Evolutionary conservation across 179 eudicot genomes (phyloP).

Genomic region (Nepenthes alata): DNA sequence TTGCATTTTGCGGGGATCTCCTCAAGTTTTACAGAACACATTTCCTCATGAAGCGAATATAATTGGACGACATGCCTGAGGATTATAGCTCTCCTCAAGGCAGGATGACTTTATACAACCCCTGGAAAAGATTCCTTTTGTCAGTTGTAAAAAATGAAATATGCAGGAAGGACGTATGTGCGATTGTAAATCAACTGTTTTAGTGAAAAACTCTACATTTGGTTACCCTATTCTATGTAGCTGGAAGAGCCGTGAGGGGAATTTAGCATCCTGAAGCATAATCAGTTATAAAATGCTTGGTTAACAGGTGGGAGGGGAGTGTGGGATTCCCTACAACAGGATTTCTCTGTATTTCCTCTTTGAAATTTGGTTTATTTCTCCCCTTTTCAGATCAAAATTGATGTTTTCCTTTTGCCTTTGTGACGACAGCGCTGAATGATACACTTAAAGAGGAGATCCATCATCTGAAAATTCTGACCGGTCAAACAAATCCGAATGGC

Average conservation of each 20-base stretch:
- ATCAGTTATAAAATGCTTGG: neutral
- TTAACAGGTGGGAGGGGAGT: neutral
- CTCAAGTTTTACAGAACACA: too few relatives aligned
- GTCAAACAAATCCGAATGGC: constrained; percentile 57
- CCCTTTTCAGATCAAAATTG: neutral
- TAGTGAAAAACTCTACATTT: too few relatives aligned
- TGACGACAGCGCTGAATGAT: constrained; percentile 57
- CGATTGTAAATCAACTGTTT: too few relatives aligned
- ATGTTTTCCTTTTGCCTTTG: neutral
- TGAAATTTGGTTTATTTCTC: neutral
- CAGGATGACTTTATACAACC: too few relatives aligned
- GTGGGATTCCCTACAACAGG: neutral
- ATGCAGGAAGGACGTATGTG: too few relatives aligned
- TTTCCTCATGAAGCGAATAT: too few relatives aligned
- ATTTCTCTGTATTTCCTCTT: neutral
- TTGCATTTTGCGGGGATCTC: too few relatives aligned
- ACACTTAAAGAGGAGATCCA: constrained; percentile 87
- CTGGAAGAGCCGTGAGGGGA: neutral
- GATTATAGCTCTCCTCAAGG: too few relatives aligned
- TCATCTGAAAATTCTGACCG: constrained; percentile 69
- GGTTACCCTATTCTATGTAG: neutral
- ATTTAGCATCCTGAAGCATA: neutral
- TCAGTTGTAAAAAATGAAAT: too few relatives aligned
- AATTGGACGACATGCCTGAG: too few relatives aligned
- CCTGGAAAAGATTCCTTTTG: too few relatives aligned